Evolutionary conservation across 2,329 filamentous ascomycete genomes (phyloP).

Genomic region (Talaromyces islandicus): DNA sequence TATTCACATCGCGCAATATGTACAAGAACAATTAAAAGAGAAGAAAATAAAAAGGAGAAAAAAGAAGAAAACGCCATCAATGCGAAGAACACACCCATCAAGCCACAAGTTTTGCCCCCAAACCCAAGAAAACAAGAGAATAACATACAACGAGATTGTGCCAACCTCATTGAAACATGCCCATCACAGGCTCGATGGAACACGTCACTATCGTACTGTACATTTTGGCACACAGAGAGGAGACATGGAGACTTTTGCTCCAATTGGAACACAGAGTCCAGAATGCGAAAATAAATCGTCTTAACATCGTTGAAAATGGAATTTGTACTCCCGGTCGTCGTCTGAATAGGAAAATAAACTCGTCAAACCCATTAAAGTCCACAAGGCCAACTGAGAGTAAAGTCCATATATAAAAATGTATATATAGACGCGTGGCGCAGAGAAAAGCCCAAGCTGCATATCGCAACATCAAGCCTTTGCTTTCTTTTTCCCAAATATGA

Average conservation of each 20-base stretch:
- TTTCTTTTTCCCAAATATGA: constrained; percentile 31
- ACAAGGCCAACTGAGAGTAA: not conserved
- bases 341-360: not conserved
- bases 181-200: not conserved
- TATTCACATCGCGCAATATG: not conserved
- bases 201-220: not conserved
- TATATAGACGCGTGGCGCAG: not conserved
- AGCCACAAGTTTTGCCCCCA: not conserved
- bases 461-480: not conserved
- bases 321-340: not conserved
- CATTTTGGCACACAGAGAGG: not conserved
- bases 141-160: constrained; percentile 7
- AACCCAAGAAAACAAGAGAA: constrained; percentile 1
- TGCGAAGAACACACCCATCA: not conserved
- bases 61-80: not conserved
- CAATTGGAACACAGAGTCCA: not conserved
- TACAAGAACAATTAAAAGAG: not conserved
- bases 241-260: not conserved
- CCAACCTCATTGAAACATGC: not conserved
- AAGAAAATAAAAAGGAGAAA: not conserved
- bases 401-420: not conserved
- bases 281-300: not conserved
- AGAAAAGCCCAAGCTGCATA: not conserved
- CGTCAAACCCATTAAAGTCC: not conserved
- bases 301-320: not conserved